phyloP scores from a whole-genome alignment of 1,284 basidiomycete genomes.

The Boletus calvinii region DNA sequence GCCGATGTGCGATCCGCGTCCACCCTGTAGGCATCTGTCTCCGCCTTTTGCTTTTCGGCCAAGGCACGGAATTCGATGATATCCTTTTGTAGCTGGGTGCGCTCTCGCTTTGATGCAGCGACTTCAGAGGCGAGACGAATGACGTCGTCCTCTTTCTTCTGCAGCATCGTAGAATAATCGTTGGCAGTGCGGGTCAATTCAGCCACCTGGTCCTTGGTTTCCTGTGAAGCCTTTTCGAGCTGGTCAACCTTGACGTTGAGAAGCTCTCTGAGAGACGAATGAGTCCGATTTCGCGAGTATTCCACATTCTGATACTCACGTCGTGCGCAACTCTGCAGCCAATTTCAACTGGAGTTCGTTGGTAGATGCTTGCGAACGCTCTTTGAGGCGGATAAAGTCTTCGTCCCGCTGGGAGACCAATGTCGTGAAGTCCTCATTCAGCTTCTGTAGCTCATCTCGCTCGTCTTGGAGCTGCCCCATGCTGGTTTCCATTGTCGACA shows the following conservation, averaged over 20 bases:
- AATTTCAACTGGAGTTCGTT: slow-evolving; percentile 78
- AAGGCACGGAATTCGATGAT: slow-evolving; percentile 66
- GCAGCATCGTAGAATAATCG: slow-evolving; percentile 77
- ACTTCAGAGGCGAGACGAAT: slow-evolving; percentile 59
- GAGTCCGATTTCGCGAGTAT: slow-evolving; percentile 3
- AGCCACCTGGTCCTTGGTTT: slow-evolving; percentile 75
- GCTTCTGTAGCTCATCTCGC: slow-evolving; percentile 60
- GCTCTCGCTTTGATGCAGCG: slow-evolving; percentile 51
- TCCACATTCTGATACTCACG: slow-evolving; percentile 46
- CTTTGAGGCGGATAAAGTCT: slow-evolving; percentile 73
- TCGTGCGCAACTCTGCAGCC: slow-evolving; percentile 60
- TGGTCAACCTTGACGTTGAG: slow-evolving; percentile 58
- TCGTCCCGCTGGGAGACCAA: slow-evolving; percentile 77
- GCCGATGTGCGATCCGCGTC: slow-evolving; percentile 56
- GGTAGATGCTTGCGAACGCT: slow-evolving; percentile 67
- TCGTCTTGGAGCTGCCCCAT: slow-evolving; percentile 56
- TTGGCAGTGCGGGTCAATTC: slow-evolving; percentile 77
- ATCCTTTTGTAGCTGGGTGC: slow-evolving; percentile 54
- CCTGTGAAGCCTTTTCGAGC: slow-evolving; percentile 66
- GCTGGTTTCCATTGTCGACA: slow-evolving; percentile 61
- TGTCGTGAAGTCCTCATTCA: slow-evolving; percentile 73
- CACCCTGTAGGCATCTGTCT: slow-evolving; percentile 64
- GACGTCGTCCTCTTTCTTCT: slow-evolving; percentile 78
- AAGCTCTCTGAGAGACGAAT: slow-evolving; percentile 49
- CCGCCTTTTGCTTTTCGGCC: slow-evolving; percentile 65